Evolutionary conservation across 805 yeast genomes (phyloP), one percentile per base, ranked within the genome.

Genomic region (Ogataea minuta): DNA sequence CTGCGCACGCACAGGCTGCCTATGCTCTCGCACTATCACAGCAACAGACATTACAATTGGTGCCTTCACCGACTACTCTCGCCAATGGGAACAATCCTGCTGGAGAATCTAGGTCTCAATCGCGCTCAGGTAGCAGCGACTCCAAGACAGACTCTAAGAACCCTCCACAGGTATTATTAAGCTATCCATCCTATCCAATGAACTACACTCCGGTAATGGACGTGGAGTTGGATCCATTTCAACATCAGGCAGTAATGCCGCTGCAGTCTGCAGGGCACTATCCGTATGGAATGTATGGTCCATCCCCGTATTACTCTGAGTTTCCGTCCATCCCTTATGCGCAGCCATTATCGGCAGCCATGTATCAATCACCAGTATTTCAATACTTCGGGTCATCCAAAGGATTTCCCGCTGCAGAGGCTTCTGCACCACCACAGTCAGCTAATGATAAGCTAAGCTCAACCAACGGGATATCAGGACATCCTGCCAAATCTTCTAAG

Each of bases 221-320:
- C 13, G 16, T 43, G 16, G 52, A 51, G 10, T 28, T 42, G 12
- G 53, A 52, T 15, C 26, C 51, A 7, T 38, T 34, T 19, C 45
- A 36, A 12, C 50, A 39, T 10, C 54, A 50, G 29, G 33, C 40
- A 10, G 32, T 41, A 31, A 19, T 47, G 6, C 45, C 50, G 4
- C 14, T 46, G 7, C 43, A 53, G 5, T 44, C 52, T n/a, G 36
- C 50, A 2, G 44, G 50, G 3, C 52, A 46, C 8, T 44, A 39
- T 27, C 50, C 53, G 4, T 50, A 48, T 31, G 53, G 54, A 7
- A 21, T 50, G 15, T 44, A 46, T 24, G 48, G 52, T 9, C 48
- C 50, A 3, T 49, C 53, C n/a, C 52, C 55, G 7, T 49, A 45
- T 16, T 47, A 46, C 26, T 35, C 50, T 1, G 50, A 47, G 10